phyloP scores from a whole-genome alignment of 1,139 yeast genomes.

The Meyerozyma smithsonii region DNA sequence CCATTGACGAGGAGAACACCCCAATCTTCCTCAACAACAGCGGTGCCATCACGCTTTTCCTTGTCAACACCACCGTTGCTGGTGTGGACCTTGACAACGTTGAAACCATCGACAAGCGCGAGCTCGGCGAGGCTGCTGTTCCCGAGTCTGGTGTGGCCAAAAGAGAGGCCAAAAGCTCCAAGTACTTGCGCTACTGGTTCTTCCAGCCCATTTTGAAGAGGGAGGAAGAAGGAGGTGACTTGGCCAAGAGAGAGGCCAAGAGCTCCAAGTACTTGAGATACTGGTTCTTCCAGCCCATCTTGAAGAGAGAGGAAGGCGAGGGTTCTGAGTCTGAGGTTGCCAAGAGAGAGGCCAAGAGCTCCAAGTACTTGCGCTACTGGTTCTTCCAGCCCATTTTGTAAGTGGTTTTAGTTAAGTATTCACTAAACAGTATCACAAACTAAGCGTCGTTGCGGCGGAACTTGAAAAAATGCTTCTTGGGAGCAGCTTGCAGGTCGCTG shows the following conservation, averaged over 20 bases:
- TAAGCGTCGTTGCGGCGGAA: not conserved
- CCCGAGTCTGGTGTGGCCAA: not conserved
- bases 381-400: not conserved
- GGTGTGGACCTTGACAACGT: no score
- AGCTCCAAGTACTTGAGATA: not conserved
- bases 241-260: not conserved
- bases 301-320: not conserved
- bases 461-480: not conserved
- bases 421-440: not conserved
- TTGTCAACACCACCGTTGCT: not conserved
- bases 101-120: not conserved
- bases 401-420: not conserved
- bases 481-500: not conserved
- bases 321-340: not conserved
- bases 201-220: not conserved
- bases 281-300: not conserved
- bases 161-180: not conserved
- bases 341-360: slow-evolving; percentile 1
- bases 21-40: not conserved
- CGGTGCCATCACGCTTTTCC: not conserved
- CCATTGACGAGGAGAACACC: not conserved
- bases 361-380: not conserved
- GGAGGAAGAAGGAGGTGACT: not conserved
- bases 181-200: not conserved
- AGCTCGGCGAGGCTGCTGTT: not conserved